Percentiles rank a stretch among this genome's conserved stretches.
Conservation (phyloP, 2,329 filamentous ascomycete species). For the Clarireedia homoeocarpa region DNA sequence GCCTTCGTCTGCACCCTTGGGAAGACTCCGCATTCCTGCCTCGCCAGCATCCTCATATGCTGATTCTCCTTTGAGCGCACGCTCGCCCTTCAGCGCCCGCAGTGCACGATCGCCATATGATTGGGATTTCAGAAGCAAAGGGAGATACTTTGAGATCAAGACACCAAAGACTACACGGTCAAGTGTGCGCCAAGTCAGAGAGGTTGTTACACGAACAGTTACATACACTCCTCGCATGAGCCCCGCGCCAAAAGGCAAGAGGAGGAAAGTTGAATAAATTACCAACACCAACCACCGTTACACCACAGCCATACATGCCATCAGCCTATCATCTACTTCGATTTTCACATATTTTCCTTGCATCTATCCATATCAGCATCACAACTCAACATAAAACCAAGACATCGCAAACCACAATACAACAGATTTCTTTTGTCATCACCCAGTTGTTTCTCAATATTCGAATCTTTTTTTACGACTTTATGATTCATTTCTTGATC, state of each 20-base stretch:
- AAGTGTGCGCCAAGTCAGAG: conserved; percentile 64
- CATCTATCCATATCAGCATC: conserved; percentile 2
- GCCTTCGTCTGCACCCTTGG: conserved; percentile 46
- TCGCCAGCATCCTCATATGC: conserved; percentile 61
- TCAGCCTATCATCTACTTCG: background rate
- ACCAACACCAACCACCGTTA: background rate
- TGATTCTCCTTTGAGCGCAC: conserved; percentile 48
- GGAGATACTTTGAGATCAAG: conserved; percentile 51
- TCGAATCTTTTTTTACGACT: conserved; percentile 20
- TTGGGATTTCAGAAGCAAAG: conserved; percentile 67
- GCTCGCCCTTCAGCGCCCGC: conserved; percentile 66
- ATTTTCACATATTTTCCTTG: background rate
- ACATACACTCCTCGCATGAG: conserved; percentile 85
- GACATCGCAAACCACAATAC: background rate
- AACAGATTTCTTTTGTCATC: conserved; percentile 2
- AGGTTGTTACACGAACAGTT: conserved; percentile 90
- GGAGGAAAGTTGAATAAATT: conserved; percentile 61
- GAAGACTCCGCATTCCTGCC: conserved; percentile 67
- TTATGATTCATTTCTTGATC: conserved; percentile 23
- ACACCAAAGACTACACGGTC: conserved; percentile 50
- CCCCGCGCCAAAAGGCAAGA: conserved; percentile 86
- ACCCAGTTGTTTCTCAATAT: background rate
- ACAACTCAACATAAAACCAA: background rate
- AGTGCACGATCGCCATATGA: conserved; percentile 65
- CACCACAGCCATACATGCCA: background rate